Evolutionary conservation across 352 stramenopile species (phyloP).

Genomic region (Phytophthora macrochlamydospora): DNA sequence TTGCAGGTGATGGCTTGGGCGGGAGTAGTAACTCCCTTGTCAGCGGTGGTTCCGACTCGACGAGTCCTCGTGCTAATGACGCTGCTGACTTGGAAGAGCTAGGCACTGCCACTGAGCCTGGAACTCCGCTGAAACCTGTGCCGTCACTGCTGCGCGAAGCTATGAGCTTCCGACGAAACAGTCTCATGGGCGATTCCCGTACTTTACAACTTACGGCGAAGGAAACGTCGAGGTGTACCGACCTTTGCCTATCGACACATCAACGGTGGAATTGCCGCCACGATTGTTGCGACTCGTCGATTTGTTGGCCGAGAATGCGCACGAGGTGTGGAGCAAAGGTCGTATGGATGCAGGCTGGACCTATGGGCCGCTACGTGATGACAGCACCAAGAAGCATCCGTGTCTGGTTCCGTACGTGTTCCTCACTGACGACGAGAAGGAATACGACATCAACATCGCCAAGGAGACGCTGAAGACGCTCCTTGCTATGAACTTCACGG

Average conservation of each 20-base stretch:
- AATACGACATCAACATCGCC: slow-evolving; percentile 89
- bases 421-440: slow-evolving; percentile 88
- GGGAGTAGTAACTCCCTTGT: slow-evolving; percentile 41
- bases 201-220: slow-evolving; percentile 73
- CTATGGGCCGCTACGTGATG: slow-evolving; percentile 80
- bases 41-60: slow-evolving; percentile 27
- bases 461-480: slow-evolving; percentile 90
- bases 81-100: slow-evolving; percentile 37
- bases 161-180: slow-evolving; percentile 80
- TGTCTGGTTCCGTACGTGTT: slow-evolving; percentile 90
- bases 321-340: slow-evolving; percentile 88
- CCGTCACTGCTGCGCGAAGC: slow-evolving; percentile 69
- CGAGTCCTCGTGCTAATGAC: slow-evolving; percentile 32
- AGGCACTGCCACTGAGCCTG: slow-evolving; percentile 26
- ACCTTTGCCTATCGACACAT: slow-evolving; percentile 81
- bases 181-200: slow-evolving; percentile 83
- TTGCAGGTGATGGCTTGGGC: slow-evolving; percentile 24
- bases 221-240: slow-evolving; percentile 67
- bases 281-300: slow-evolving; percentile 77
- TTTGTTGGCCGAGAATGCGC: slow-evolving; percentile 83
- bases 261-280: slow-evolving; percentile 64
- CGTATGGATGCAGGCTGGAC: slow-evolving; percentile 90
- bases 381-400: slow-evolving; percentile 80
- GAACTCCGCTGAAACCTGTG: slow-evolving; percentile 48
- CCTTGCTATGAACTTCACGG: slow-evolving; percentile 86